phyloP scores from a whole-genome alignment of 441 rosid genomes.

The Croton setiger region DNA sequence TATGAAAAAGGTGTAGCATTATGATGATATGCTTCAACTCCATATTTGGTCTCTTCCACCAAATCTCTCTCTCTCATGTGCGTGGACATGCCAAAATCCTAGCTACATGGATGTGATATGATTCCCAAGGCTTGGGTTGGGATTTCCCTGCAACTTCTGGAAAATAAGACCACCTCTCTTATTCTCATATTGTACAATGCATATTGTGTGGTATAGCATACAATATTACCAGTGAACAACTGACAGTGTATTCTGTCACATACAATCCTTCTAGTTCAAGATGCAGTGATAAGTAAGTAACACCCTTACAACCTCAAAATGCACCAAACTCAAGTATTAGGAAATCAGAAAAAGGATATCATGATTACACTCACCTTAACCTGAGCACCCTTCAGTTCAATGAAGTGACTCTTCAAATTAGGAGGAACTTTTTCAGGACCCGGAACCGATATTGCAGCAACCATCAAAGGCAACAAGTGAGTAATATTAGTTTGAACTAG shows the following conservation, averaged over 20 bases:
- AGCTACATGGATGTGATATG: not conserved
- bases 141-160: not conserved
- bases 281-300: conserved; percentile 1
- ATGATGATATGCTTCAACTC: not conserved
- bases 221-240: not conserved
- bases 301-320: not conserved
- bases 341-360: not conserved
- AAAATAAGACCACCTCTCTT: not conserved
- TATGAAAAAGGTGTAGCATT: not conserved
- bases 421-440: conserved; percentile 93
- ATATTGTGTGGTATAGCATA: not conserved
- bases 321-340: conserved; percentile 5
- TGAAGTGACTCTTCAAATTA: conserved; percentile 72
- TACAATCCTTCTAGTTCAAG: not conserved
- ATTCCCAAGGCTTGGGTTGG: not conserved
- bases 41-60: not conserved
- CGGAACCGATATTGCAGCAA: conserved; percentile 91
- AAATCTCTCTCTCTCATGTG: too few relatives aligned
- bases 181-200: not conserved
- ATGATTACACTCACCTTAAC: conserved; percentile 69
- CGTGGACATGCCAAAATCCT: too few relatives aligned
- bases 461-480: conserved; percentile 89
- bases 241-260: not conserved
- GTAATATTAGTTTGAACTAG: conserved; percentile 97
- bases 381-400: conserved; percentile 96